Base-by-base conservation (phyloP, 2,329 filamentous ascomycete genomes). In the Elsinoe arachidis region DNA sequence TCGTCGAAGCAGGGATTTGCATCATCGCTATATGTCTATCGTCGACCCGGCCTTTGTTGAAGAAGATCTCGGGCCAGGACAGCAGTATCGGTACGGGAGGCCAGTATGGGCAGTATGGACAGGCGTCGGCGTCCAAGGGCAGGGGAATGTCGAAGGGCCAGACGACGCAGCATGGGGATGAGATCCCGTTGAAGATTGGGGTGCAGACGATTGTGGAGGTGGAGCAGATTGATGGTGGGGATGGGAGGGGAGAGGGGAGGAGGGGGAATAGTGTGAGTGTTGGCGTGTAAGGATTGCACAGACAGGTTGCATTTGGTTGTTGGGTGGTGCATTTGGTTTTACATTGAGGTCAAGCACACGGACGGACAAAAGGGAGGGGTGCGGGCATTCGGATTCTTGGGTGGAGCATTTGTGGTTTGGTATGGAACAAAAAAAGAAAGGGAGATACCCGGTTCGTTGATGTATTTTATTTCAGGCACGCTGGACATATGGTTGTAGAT, bases 1-100 rank as follows among this genome's bases (percentile, higher is more conserved):
- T 35, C 9, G 17, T 56, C 38, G 54, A 56, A 19, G 30, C 54
- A 11, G 54, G 54, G 12, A 37, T 56, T 35, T 44, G 37, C 17
- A 34, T 56, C 12, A 39, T 38, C n/a, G 54, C 54, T 12, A 37
- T 46, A 35, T 44, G 54, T 21, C 41, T 56, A 1, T 23, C 54
- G 10, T 23, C 35, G 2, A 34, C 35, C 4, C 17, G 39, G 19
- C 54, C 54, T 2, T 15, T 56, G 33, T 17, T 56, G 19, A 41
- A 41, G 21, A 55, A 43, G 52, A 14, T 55, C 21, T 33, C 19
- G 11, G 5, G 21, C 10, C 21, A 52, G 30, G 17, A 38, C 14
- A 52, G 47, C 47, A 33, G 21, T 7, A 19, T 35, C 19, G 47
- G 14, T 19, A 37, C 47, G 3, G 47, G 15, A 3, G 47, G 33